Base-by-base conservation (phyloP, 768 basidiomycete species). In the Suillus luteus region DNA sequence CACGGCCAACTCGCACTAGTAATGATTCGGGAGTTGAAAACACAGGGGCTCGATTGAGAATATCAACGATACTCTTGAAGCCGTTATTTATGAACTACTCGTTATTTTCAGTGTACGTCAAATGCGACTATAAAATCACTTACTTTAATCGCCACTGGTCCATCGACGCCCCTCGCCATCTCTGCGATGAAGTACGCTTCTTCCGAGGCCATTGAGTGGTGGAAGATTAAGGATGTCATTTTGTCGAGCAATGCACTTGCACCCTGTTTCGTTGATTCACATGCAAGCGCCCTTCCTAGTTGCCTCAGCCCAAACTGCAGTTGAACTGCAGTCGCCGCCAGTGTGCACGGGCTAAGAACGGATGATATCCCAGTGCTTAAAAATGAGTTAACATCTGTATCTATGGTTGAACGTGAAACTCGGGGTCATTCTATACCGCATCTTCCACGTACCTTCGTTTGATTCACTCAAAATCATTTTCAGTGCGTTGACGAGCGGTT, bases 151-250 rank as follows among this genome's bases (percentile, higher is more conserved):
- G 86, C 89, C 38, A 94, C 86, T 0, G 80, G 77, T 51, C 78
- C 81, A 54, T 88, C 87, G 10, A 89, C 87, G 35, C 89, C 89
- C 67, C 83, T 82, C 22, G 88, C 83, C 83, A 93, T 90, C 71
- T 92, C 89, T n/a, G 90, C 90, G 6, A 93, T 86, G 68, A 92
- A 91, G 66, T 88, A 90, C 0, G 91, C 91, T 73, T 93, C 89
- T 67, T 93, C 91, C 0, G 86, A 84, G 17, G 88, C 86, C 75
- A 92, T 87, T 10, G 86, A 86, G 64, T 90, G 86, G 64, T 84
- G 86, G 68, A 94, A 90, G 9, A 93, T 77, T 70, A 85, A 84
- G 6, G 83, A 79, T 0, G 86, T 86, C 57, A 93, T 78, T 65
- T 82, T 87, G 68, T 91, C 86, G 44, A 94, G 78, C 59, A 85